Evolutionary conservation across 768 basidiomycete species (phyloP).

Genomic region (Hortiboletus campestris): DNA sequence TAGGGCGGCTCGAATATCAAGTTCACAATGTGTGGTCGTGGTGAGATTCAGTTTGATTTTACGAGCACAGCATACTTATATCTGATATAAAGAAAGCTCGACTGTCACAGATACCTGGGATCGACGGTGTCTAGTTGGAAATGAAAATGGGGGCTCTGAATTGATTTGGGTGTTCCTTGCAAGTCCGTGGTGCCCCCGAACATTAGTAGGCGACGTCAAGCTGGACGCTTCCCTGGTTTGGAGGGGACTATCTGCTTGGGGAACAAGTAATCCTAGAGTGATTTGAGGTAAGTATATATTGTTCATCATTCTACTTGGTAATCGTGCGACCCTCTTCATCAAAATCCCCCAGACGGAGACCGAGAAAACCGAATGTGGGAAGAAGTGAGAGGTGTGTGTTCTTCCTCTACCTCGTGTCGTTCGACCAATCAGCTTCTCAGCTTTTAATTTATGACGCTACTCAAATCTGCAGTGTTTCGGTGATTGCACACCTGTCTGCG

Average conservation of each 20-base stretch:
- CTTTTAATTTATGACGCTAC: not conserved
- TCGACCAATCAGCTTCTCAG: not conserved
- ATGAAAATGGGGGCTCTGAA: not conserved
- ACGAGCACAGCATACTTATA: not conserved
- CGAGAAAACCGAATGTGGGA: not conserved
- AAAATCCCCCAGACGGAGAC: not conserved
- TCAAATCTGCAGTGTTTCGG: not conserved
- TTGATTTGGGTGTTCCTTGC: too few relatives aligned
- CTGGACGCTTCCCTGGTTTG: not conserved
- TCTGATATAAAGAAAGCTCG: not conserved
- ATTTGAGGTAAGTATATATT: not conserved
- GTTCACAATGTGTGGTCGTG: not conserved
- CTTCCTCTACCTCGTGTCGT: too few relatives aligned
- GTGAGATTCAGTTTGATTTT: not conserved
- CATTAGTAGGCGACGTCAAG: not conserved
- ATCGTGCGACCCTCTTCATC: not conserved
- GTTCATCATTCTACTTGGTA: not conserved
- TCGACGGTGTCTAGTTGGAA: not conserved
- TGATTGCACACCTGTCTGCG: not conserved
- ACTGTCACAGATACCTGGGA: not conserved
- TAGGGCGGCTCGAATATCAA: not conserved
- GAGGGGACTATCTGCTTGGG: not conserved
- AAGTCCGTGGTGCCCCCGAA: not conserved
- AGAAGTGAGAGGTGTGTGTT: not conserved
- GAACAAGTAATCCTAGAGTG: not conserved